Conservation (phyloP, 2,329 filamentous ascomycete species). For the Colletotrichum tropicicola region DNA sequence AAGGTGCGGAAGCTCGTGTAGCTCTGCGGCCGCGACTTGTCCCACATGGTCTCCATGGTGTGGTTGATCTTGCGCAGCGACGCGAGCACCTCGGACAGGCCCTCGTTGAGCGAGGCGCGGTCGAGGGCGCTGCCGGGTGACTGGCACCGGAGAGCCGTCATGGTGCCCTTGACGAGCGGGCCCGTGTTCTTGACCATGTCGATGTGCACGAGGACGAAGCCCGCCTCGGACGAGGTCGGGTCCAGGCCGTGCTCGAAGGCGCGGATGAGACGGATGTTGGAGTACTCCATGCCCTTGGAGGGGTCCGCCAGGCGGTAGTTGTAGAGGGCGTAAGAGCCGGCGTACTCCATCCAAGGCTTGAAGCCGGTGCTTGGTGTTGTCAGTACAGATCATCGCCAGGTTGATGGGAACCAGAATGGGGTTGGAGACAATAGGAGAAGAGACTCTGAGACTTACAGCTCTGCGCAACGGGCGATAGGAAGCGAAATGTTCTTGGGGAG, state of each 20-base stretch:
- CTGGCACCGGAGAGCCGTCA: conserved; percentile 64
- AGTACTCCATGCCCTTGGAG: conserved; percentile 64
- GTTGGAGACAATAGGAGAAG: background rate
- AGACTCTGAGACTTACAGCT: conserved; percentile 70
- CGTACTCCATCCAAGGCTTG: conserved; percentile 92
- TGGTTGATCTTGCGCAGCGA: conserved; percentile 77
- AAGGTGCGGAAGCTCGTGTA: conserved; percentile 95
- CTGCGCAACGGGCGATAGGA: conserved; percentile 84
- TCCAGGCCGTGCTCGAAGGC: conserved; percentile 93
- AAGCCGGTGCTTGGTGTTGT: conserved; percentile 67
- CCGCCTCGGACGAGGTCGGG: conserved; percentile 87
- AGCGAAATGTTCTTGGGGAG: conserved; percentile 80
- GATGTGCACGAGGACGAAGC: conserved; percentile 94
- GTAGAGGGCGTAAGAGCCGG: conserved; percentile 73
- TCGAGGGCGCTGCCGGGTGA: conserved; percentile 33
- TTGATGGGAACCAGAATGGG: no score
- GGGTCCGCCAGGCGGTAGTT: conserved; percentile 72
- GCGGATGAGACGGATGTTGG: conserved; percentile 83
- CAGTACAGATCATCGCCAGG: no score
- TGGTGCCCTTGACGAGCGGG: conserved; percentile 76
- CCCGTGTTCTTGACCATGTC: conserved; percentile 94
- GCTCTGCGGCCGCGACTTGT: conserved; percentile 81
- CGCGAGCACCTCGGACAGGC: conserved; percentile 67
- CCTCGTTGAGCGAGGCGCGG: conserved; percentile 65
- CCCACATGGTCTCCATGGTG: conserved; percentile 93